Evolutionary conservation across 2,329 filamentous ascomycete species (phyloP), one percentile per base, ranked within the genome.

Genomic region (Nigrograna mackinnonii): DNA sequence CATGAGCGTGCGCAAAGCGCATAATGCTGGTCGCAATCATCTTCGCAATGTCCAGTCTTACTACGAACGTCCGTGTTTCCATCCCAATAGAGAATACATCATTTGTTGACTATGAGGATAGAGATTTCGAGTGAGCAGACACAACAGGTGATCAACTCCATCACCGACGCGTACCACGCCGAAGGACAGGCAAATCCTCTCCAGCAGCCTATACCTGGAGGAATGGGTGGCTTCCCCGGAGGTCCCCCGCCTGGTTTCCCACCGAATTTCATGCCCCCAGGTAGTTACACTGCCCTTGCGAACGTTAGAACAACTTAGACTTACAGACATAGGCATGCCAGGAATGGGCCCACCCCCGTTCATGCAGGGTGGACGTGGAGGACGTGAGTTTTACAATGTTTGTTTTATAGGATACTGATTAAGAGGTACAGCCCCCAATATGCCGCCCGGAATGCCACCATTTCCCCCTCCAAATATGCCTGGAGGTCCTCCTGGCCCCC

Each of bases 71-170:
- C 73, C 45, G 79, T 68, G 13, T 14, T 24, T 14, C 34, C n/a
- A 32, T 18, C 24, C 26, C 19, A 22, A 34, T 22, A 6, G 13
- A 21, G n/a, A n/a, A 6, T 21, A n/a, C n/a, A n/a, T n/a, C n/a
- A n/a, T n/a, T n/a, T n/a, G n/a, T n/a, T n/a, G n/a, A n/a, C 16
- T 24, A 24, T 18, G n/a, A n/a, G n/a, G 32, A 24, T 24, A 92
- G 89, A 97, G 76, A 97, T 99, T 69, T 94, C 92, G 35, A 92
- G 96, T 72, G 94, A 97, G 74, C 96, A 97, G 76, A 92, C 94
- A 46, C 94, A 99, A 73, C 94, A 88, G 37, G 94, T 99, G 58
- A 99, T 99, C 68, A 94, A 99, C 75, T 92, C 87, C 58, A 99
- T 99, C 72, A 97, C 94, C 31, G 89, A 85, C 32, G 96, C 91